A percentile compares a stretch with the other conserved stretches of the same genome.
Conservation (phyloP, 1,139 yeast genomes). For the Hansenula lynferdii region DNA sequence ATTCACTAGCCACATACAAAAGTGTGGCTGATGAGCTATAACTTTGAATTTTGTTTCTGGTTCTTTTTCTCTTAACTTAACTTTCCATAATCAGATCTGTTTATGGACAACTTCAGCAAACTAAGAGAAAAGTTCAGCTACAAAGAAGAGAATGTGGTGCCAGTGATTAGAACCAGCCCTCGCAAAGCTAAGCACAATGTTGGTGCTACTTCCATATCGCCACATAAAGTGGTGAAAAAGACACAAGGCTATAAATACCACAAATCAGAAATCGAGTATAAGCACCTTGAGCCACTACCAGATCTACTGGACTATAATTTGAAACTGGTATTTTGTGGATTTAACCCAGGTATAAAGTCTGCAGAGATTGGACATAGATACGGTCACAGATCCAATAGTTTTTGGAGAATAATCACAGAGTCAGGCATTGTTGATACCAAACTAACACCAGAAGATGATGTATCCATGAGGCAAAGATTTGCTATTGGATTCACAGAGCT, state of each 20-base stretch:
- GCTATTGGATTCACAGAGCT: constrained; percentile 70
- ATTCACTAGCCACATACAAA: too few relatives aligned
- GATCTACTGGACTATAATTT: constrained; percentile 19
- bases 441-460: constrained; percentile 39
- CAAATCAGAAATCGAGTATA: constrained; percentile 4
- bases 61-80: too few relatives aligned
- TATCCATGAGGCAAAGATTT: constrained; percentile 33
- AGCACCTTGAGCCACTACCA: constrained; percentile 16
- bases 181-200: neutral
- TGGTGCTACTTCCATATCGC: neutral
- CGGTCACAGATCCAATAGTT: constrained; percentile 66
- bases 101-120: neutral
- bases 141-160: neutral
- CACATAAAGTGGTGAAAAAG: neutral
- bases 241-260: neutral
- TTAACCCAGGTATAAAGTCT: constrained; percentile 69
- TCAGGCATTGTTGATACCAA: constrained; percentile 37
- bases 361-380: constrained; percentile 64
- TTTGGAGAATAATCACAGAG: constrained; percentile 63
- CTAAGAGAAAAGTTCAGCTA: constrained; percentile 3
- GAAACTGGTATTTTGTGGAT: constrained; percentile 58
- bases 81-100: too few relatives aligned
- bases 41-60: too few relatives aligned
- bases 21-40: too few relatives aligned
- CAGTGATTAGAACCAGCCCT: neutral